Conservation (phyloP, 2,329 filamentous ascomycete species). For the Ilyonectria destructans region DNA sequence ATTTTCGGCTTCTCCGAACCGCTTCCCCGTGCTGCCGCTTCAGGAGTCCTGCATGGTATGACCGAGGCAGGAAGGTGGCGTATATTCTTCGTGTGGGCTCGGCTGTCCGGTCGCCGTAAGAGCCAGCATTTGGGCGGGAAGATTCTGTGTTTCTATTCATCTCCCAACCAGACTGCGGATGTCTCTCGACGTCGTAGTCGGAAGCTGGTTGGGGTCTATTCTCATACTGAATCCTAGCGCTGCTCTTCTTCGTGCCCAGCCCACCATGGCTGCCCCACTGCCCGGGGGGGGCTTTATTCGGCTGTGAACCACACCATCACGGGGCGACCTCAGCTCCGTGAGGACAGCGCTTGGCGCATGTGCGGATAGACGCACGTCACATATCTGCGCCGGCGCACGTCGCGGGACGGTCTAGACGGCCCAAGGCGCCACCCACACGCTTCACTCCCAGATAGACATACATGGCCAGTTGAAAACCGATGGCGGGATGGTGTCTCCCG, state of each 20-base stretch:
- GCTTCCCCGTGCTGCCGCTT: slow-evolving; percentile 41
- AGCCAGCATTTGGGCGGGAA: slow-evolving; percentile 8
- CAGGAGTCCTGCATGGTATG: slow-evolving; percentile 47
- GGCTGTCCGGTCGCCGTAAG: slow-evolving; percentile 24
- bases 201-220: not conserved
- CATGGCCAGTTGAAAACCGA: slow-evolving; percentile 15
- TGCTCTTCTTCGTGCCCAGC: slow-evolving; percentile 1
- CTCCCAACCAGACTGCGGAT: not conserved
- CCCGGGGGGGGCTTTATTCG: slow-evolving; percentile 9
- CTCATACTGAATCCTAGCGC: slow-evolving; percentile 14
- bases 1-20: slow-evolving; percentile 38
- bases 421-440: slow-evolving; percentile 9
- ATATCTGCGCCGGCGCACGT: slow-evolving; percentile 14
- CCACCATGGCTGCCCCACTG: slow-evolving; percentile 20
- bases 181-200: not conserved
- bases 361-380: slow-evolving; percentile 33
- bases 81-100: slow-evolving; percentile 36
- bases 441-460: slow-evolving; percentile 8
- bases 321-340: slow-evolving; percentile 30
- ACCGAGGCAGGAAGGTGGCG: slow-evolving; percentile 37
- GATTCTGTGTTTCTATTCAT: not conserved
- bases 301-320: slow-evolving; percentile 31
- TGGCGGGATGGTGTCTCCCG: slow-evolving; percentile 26
- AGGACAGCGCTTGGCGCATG: slow-evolving; percentile 24
- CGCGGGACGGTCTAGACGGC: slow-evolving; percentile 1